phyloP scores from a whole-genome alignment of 257 asterid species.

The Thymus quinquecostatus region DNA sequence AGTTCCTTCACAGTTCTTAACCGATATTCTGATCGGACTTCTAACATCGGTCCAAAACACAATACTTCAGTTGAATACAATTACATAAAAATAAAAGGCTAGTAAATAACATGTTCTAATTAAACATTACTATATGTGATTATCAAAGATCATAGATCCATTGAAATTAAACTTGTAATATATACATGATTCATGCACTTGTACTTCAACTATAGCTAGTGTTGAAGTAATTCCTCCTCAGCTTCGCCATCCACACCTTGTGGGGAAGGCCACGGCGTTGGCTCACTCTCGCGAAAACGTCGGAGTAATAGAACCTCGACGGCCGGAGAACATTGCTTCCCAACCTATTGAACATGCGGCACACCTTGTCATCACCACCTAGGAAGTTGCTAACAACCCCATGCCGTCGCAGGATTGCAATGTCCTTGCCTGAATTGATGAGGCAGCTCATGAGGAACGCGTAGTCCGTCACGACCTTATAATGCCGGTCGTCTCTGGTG shows the following conservation, averaged over 20 bases:
- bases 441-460: slow-evolving; percentile 37
- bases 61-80: no score
- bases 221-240: background rate
- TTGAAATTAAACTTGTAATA: no score
- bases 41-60: no score
- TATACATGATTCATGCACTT: no score
- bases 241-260: slow-evolving; percentile 1
- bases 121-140: no score
- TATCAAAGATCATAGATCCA: no score
- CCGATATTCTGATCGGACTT: no score
- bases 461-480: slow-evolving; percentile 29
- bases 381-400: slow-evolving; percentile 34
- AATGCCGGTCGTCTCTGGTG: background rate
- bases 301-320: background rate
- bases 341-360: slow-evolving; percentile 4
- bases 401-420: slow-evolving; percentile 21
- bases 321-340: background rate
- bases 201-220: no score
- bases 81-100: no score
- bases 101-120: no score
- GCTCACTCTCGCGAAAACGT: background rate
- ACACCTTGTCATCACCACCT: slow-evolving; percentile 30
- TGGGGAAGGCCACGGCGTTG: background rate
- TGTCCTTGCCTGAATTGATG: slow-evolving; percentile 34
- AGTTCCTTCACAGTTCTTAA: no score